These are phyloP conservation scores for Cystoderma amianthinum DNA, from an alignment of 768 basidiomycete genomes.

Conservation along the genomic window DNA sequence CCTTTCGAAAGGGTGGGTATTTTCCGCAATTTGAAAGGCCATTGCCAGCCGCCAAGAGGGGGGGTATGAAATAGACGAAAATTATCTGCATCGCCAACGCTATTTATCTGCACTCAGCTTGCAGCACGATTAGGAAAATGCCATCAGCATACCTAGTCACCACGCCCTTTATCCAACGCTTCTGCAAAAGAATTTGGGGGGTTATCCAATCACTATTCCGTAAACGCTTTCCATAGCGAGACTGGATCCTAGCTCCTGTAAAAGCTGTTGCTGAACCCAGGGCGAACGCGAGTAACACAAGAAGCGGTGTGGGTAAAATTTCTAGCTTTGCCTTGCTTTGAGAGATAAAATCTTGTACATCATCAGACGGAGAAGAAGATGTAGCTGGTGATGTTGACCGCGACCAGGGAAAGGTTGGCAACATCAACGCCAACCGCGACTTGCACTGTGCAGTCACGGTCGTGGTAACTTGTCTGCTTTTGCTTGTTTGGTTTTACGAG, in stretches of 20 bases:
- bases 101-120: constrained; percentile 13
- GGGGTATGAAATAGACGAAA: constrained; percentile 88
- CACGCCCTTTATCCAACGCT: constrained; percentile 68
- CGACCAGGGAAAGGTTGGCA: constrained; percentile 7
- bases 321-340: constrained; percentile 15
- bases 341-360: not conserved
- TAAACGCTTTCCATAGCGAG: constrained; percentile 52
- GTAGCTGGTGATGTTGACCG: constrained; percentile 5
- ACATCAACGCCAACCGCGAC: too few relatives aligned
- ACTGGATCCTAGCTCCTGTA: constrained; percentile 28
- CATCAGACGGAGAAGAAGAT: constrained; percentile 2
- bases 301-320: constrained; percentile 18
- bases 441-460: too few relatives aligned
- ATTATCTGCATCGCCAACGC: constrained; percentile 85
- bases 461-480: too few relatives aligned
- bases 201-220: constrained; percentile 66
- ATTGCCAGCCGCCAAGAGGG: constrained; percentile 55
- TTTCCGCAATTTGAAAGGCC: constrained; percentile 62
- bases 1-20: constrained; percentile 59
- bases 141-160: constrained; percentile 58
- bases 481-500: too few relatives aligned
- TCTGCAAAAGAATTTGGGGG: constrained; percentile 46
- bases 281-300: constrained; percentile 27
- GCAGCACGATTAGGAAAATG: not conserved
- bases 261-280: constrained; percentile 31